Evolutionary conservation across 1,284 basidiomycete species (phyloP).

Genomic region (Mycena sp.): DNA sequence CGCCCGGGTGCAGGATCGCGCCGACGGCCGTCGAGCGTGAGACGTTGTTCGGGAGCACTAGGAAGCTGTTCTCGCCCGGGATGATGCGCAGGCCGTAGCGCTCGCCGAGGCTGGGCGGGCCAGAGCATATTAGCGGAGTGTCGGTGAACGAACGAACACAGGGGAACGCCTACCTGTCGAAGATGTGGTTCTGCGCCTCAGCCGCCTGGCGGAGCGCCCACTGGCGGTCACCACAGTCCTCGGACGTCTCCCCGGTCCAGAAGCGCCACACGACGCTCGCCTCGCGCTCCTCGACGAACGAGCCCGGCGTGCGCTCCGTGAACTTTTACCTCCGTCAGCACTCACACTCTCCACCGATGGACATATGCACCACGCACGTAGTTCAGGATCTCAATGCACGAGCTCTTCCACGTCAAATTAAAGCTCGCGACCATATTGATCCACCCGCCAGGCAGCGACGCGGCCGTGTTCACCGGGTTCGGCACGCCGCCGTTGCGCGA

Average conservation of each 20-base stretch:
- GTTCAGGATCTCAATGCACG: slow-evolving; percentile 83
- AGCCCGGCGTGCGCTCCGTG: slow-evolving; percentile 86
- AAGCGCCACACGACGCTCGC: slow-evolving; percentile 88
- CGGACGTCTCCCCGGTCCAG: slow-evolving; percentile 65
- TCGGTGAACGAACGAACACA: too few species aligned
- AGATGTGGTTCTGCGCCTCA: slow-evolving; percentile 92
- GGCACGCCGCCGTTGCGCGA: too few species aligned
- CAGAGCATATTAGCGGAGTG: too few species aligned
- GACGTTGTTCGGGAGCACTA: slow-evolving; percentile 86
- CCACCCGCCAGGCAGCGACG: slow-evolving; percentile 58
- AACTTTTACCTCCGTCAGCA: too few species aligned
- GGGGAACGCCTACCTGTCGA: slow-evolving; percentile 65
- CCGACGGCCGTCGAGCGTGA: slow-evolving; percentile 84
- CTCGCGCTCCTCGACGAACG: slow-evolving; percentile 87
- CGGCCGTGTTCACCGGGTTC: slow-evolving; percentile 26
- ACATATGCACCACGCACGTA: slow-evolving; percentile 63
- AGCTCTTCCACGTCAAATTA: slow-evolving; percentile 81
- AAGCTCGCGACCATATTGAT: slow-evolving; percentile 82
- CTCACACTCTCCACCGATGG: not conserved
- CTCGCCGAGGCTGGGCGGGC: slow-evolving; percentile 70
- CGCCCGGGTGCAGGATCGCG: slow-evolving; percentile 74
- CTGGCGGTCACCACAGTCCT: slow-evolving; percentile 64
- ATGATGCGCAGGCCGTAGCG: slow-evolving; percentile 84
- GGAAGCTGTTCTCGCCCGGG: slow-evolving; percentile 80
- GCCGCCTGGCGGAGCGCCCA: slow-evolving; percentile 89